Conservation (phyloP, 345 rosid genomes). For the Camelina hispida region DNA sequence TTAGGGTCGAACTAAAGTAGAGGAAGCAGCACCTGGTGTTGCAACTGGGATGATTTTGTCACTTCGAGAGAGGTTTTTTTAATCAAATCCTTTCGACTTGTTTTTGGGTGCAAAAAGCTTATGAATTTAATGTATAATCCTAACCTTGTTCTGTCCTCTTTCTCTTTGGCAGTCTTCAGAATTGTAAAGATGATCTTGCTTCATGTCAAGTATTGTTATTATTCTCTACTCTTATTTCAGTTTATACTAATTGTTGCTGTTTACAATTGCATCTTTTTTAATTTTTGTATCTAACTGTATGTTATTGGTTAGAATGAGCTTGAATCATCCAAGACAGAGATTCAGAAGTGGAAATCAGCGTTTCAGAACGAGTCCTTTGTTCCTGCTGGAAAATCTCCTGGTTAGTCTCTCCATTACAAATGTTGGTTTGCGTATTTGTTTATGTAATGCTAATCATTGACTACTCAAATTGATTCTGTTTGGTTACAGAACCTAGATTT, state of each 20-base stretch:
- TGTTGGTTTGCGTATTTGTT: constrained; percentile 26
- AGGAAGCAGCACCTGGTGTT: constrained; percentile 82
- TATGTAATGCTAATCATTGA: constrained; percentile 7
- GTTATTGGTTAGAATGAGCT: constrained; percentile 60
- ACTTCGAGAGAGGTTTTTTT: constrained; percentile 82
- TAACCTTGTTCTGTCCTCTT: constrained; percentile 18
- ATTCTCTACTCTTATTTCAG: constrained; percentile 14
- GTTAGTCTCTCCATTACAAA: constrained; percentile 51
- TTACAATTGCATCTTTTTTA: neutral
- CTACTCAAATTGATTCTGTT: constrained; percentile 8
- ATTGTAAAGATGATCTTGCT: constrained; percentile 72
- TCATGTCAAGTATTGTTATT: constrained; percentile 69
- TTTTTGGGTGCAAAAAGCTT: neutral
- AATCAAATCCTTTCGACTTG: too few species aligned
- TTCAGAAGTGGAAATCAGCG: constrained; percentile 85
- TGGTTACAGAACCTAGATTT: constrained; percentile 72
- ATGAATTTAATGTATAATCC: neutral
- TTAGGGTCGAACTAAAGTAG: constrained; percentile 67
- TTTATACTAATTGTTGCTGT: neutral
- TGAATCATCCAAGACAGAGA: constrained; percentile 77
- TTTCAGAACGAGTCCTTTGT: constrained; percentile 75
- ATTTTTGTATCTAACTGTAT: constrained; percentile 10
- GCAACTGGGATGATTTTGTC: constrained; percentile 83
- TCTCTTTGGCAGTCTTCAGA: constrained; percentile 69
- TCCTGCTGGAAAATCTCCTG: constrained; percentile 72